Evolutionary conservation across 2,329 filamentous ascomycete species (phyloP).

Genomic region (Daldinia eschscholtzii): DNA sequence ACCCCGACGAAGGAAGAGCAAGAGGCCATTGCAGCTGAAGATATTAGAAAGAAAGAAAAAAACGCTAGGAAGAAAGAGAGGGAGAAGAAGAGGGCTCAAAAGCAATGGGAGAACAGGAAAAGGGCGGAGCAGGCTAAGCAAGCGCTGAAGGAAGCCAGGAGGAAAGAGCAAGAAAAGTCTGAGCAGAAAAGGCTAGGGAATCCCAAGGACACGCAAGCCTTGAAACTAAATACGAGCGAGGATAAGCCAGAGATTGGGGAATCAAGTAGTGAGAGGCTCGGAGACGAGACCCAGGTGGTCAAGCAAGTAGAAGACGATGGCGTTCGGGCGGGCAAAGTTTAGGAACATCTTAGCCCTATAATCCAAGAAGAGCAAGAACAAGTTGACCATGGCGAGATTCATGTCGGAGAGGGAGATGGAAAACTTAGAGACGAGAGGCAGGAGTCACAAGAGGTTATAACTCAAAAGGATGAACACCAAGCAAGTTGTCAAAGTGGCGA

Average conservation of each 20-base stretch:
- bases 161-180: conserved; percentile 20
- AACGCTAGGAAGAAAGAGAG: conserved; percentile 16
- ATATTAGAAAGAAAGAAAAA: conserved; percentile 13
- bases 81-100: conserved; percentile 12
- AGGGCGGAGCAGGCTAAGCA: conserved; percentile 18
- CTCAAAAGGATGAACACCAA: not conserved
- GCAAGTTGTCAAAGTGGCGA: not conserved
- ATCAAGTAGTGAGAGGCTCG: not conserved
- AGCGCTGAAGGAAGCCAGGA: conserved; percentile 25
- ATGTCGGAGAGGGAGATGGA: not conserved
- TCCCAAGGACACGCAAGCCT: not conserved
- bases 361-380: not conserved
- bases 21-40: not conserved
- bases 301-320: not conserved
- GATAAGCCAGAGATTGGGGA: not conserved
- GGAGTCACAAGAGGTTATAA: not conserved
- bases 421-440: not conserved
- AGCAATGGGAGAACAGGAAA: conserved; percentile 19
- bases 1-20: not conserved
- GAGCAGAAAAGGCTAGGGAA: not conserved
- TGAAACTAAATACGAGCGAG: not conserved
- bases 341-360: not conserved
- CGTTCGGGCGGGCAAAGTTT: not conserved
- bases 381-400: not conserved
- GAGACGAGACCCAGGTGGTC: not conserved